phyloP scores from a whole-genome alignment of 1,284 basidiomycete genomes.

The Kwoniella shivajii region DNA sequence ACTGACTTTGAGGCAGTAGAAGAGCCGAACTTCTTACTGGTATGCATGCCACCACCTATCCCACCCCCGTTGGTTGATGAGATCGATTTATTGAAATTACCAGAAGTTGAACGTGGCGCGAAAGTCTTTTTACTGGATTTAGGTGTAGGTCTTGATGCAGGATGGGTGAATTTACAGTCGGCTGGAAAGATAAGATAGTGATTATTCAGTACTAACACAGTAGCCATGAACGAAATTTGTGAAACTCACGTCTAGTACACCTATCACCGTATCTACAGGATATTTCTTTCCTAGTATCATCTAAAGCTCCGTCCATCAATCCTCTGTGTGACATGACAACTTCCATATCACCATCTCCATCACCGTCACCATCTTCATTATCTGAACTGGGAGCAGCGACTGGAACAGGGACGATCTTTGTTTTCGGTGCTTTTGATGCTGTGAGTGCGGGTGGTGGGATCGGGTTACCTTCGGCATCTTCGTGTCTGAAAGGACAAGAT shows the following conservation, averaged over 20 bases:
- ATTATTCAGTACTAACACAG: neutral
- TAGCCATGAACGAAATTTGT: neutral
- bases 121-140: constrained; percentile 14
- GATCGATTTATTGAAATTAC: constrained; percentile 11
- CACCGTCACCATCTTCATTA: constrained; percentile 30
- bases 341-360: constrained; percentile 34
- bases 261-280: constrained; percentile 47
- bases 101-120: neutral
- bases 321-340: constrained; percentile 33
- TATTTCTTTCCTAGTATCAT: constrained; percentile 28
- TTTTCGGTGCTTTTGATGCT: constrained; percentile 27
- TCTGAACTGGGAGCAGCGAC: constrained; percentile 12
- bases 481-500: constrained; percentile 53
- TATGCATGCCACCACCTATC: constrained; percentile 30
- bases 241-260: constrained; percentile 43
- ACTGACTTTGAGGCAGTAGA: neutral
- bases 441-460: constrained; percentile 52
- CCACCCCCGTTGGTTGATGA: constrained; percentile 5
- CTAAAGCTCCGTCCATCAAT: constrained; percentile 42
- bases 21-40: constrained; percentile 37
- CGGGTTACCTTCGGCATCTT: constrained; percentile 52
- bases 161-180: constrained; percentile 47
- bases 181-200: constrained; percentile 15
- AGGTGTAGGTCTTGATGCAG: constrained; percentile 32
- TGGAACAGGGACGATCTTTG: neutral